Conservation (phyloP, 2,329 filamentous ascomycete species). For the Sphaceloma murrayae region DNA sequence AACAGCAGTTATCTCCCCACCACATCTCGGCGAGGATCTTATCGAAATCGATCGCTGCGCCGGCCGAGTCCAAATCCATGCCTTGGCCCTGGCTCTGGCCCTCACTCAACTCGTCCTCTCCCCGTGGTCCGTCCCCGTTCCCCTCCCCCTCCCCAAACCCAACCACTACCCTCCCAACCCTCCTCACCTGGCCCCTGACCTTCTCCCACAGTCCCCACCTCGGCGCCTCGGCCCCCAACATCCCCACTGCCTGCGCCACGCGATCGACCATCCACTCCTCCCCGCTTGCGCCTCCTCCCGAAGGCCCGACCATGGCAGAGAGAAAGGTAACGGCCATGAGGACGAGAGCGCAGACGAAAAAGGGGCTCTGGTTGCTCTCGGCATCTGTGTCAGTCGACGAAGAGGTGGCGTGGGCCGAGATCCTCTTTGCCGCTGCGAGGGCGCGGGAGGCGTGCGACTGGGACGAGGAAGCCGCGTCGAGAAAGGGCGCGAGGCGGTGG, state of each 20-base stretch:
- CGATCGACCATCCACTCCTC: conserved; percentile 59
- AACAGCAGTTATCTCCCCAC: conserved; percentile 8
- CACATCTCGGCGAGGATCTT: conserved; percentile 12
- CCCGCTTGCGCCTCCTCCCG: too few relatives aligned
- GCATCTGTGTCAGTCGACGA: conserved; percentile 42
- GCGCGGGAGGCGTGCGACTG: conserved; percentile 69
- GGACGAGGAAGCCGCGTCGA: too few relatives aligned
- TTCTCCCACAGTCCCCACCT: conserved; percentile 65
- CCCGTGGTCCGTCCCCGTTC: conserved; percentile 41
- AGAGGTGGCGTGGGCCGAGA: conserved; percentile 65
- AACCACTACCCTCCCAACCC: conserved; percentile 45
- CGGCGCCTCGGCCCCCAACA: conserved; percentile 55
- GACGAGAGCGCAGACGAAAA: conserved; percentile 73
- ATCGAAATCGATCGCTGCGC: conserved; percentile 3
- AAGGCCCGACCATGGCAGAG: conserved; percentile 58
- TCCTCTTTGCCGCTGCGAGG: conserved; percentile 65
- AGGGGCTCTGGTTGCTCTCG: conserved; percentile 59
- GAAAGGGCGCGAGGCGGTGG: conserved; percentile 41
- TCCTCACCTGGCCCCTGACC: conserved; percentile 63
- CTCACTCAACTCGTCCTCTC: background rate
- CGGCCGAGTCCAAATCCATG: background rate
- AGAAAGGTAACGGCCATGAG: conserved; percentile 73
- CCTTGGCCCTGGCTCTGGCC: conserved; percentile 33
- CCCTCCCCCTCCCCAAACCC: background rate
- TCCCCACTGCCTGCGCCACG: conserved; percentile 66